Evolutionary conservation across 768 basidiomycete species (phyloP).

Genomic region (Suillus lakei): DNA sequence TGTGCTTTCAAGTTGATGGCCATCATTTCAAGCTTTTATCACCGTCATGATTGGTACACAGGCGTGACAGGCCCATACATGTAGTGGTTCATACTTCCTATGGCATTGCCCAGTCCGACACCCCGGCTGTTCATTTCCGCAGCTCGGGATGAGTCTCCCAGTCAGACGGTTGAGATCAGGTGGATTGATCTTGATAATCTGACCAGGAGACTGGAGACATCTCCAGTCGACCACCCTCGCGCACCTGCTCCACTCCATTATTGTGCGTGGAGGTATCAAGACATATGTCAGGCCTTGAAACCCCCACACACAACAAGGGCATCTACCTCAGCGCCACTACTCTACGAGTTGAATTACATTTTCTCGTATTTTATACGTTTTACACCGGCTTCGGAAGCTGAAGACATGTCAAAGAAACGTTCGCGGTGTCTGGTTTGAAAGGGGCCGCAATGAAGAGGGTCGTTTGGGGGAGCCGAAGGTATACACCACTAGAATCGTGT

Average conservation of each 20-base stretch:
- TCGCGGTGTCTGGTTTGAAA: background rate
- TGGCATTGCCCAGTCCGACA: background rate
- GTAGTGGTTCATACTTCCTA: background rate
- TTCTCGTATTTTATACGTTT: background rate
- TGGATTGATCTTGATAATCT: background rate
- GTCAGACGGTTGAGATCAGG: background rate
- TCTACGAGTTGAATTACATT: background rate
- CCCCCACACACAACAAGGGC: background rate
- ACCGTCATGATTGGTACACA: background rate
- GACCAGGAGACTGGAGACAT: background rate
- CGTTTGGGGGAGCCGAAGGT: background rate
- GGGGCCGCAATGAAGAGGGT: background rate
- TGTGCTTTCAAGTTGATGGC: background rate
- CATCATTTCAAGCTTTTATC: background rate
- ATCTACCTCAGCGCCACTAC: background rate
- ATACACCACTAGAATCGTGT: background rate
- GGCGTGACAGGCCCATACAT: background rate
- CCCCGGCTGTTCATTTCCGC: background rate
- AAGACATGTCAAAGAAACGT: background rate
- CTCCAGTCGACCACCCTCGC: background rate
- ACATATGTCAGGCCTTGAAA: background rate
- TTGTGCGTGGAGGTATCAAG: background rate
- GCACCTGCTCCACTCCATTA: background rate
- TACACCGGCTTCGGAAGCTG: background rate
- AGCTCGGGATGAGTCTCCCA: background rate